Base-by-base conservation (phyloP, 768 basidiomycete species). In the Hericium rajendrae region DNA sequence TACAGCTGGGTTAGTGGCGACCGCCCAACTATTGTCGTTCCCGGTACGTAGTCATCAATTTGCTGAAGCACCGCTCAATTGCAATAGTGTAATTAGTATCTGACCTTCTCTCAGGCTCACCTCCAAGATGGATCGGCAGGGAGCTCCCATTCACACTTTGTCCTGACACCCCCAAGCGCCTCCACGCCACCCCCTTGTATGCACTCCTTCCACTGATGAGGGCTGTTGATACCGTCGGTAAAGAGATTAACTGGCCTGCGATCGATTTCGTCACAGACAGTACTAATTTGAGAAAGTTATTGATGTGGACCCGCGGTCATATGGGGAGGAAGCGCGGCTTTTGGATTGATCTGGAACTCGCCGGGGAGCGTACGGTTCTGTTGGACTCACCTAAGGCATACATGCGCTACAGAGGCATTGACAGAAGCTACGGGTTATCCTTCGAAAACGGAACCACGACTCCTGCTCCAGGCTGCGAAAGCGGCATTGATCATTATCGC, bases 381-480 rank as follows among this genome's bases (percentile, higher is more conserved):
- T 12, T 49, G 48, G 20, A 49, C 48, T 8, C 11, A 20, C 20
- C 15, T 12, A 20, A 22, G 2, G 15, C 48, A 12, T 15, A 59
- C 57, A 68, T 10, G 66, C 57, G 52, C 3, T 62, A 70, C 26
- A 12, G 59, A 16, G 54, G 51, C 0, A 60, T 54, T 8, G 60
- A 76, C 13, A 74, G 73, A 0, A 70, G 68, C 0, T 90, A 73
- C 67, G 86, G 86, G 0, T 71, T 78, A 50, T 81, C 78, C 58
- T 91, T 86, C 62, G 81, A 87, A 62, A 76, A 73, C 59, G 78
- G 77, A 0, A 74, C 77, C 3, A 84, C 85, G 0, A 68, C 57
- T n/a, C 64, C 70, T n/a, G 78, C 76, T 1, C 62, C 67, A 4
- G 79, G 77, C 41, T 82, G 83, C 59, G 15, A 72, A 70, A 58